phyloP scores from a whole-genome alignment of 2,329 filamentous ascomycete genomes.

The Exophiala xenobiotica region DNA sequence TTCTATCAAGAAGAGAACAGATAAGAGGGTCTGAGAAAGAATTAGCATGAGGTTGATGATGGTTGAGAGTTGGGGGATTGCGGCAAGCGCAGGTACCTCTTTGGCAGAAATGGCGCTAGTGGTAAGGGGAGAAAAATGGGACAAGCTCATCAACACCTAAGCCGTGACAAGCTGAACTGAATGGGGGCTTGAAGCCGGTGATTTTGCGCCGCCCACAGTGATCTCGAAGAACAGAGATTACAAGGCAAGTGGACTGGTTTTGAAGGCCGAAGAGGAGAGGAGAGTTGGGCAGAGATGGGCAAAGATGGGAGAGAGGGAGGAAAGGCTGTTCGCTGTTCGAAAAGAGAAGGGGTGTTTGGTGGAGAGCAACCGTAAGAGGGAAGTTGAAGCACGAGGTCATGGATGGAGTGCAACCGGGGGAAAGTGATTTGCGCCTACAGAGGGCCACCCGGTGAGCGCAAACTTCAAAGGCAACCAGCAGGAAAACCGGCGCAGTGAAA shows the following conservation, averaged over 20 bases:
- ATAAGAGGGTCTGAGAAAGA: not conserved
- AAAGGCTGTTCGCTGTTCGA: not conserved
- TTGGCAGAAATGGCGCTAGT: slow-evolving; percentile 24
- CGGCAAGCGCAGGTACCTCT: slow-evolving; percentile 20
- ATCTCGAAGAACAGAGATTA: too few species aligned
- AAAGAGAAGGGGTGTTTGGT: not conserved
- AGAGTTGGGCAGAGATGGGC: not conserved
- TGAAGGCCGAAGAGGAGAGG: not conserved
- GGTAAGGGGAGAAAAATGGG: slow-evolving; percentile 28
- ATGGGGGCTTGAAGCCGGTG: not conserved
- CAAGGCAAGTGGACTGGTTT: too few species aligned
- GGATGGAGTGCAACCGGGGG: not conserved
- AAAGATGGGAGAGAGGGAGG: not conserved
- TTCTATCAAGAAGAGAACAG: not conserved
- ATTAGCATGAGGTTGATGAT: slow-evolving; percentile 6
- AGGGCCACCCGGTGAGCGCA: not conserved
- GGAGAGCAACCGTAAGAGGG: not conserved
- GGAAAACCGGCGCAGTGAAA: not conserved
- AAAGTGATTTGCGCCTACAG: too few species aligned
- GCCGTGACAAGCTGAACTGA: not conserved
- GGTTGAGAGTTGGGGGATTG: slow-evolving; percentile 13
- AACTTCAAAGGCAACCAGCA: not conserved
- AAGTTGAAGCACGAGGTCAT: not conserved
- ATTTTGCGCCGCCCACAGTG: too few species aligned
- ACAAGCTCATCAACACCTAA: slow-evolving; percentile 19